phyloP scores from a whole-genome alignment of 192 early-diverging fungal genomes.

The Mycoemilia scoparia region DNA sequence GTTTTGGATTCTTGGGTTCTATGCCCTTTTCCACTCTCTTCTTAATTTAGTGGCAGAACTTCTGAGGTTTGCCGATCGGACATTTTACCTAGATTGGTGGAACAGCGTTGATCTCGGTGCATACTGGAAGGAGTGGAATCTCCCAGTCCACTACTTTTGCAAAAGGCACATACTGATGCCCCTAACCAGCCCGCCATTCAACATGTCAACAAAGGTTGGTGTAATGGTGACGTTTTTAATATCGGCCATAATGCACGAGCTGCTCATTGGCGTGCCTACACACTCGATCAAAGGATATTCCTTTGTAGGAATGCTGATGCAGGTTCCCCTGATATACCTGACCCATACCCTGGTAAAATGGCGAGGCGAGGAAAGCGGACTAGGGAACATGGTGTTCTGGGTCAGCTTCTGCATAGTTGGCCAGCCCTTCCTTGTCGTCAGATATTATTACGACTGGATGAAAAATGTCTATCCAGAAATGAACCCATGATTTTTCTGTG shows the following conservation, averaged over 20 bases:
- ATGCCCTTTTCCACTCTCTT: constrained; percentile 60
- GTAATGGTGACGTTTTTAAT: constrained; percentile 53
- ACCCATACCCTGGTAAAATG: constrained; percentile 47
- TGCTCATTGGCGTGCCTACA: constrained; percentile 68
- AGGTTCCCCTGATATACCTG: constrained; percentile 57
- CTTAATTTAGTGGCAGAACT: constrained; percentile 68
- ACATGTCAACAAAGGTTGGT: constrained; percentile 29
- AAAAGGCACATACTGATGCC: constrained; percentile 81
- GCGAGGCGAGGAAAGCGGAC: constrained; percentile 42
- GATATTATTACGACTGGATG: constrained; percentile 56
- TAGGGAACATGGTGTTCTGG: constrained; percentile 69
- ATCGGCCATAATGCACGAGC: constrained; percentile 76
- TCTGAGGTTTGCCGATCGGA: constrained; percentile 69
- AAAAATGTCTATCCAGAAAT: too few relatives aligned
- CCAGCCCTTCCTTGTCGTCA: constrained; percentile 49
- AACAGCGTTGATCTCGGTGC: constrained; percentile 54
- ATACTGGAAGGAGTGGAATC: constrained; percentile 88
- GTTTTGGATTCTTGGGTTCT: constrained; percentile 86
- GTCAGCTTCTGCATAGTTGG: constrained; percentile 65
- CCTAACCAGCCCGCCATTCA: constrained; percentile 42
- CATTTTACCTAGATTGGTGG: constrained; percentile 85
- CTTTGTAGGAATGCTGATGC: constrained; percentile 59
- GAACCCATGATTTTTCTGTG: too few relatives aligned
- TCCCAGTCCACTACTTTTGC: constrained; percentile 69
- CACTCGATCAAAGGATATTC: constrained; percentile 65